Evolutionary conservation across 108 stramenopile species (phyloP).

Genomic region (Skeletonema marinoi): DNA sequence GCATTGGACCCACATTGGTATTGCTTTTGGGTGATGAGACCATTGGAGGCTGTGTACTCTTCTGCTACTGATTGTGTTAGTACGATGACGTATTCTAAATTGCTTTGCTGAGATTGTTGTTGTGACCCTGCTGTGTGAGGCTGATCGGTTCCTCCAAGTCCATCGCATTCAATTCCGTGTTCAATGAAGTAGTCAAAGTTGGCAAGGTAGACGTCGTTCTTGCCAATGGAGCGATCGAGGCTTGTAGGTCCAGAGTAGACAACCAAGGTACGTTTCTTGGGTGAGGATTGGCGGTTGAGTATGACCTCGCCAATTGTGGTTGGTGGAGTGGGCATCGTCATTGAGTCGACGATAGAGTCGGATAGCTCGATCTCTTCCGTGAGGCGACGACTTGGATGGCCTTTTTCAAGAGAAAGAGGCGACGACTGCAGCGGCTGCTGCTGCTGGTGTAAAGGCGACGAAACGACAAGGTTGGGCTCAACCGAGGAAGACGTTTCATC

Average conservation of each 20-base stretch:
- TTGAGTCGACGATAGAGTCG: not conserved
- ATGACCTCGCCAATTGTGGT: constrained; percentile 18
- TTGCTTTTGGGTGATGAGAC: constrained; percentile 28
- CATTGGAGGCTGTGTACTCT: constrained; percentile 23
- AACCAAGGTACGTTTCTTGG: constrained; percentile 47
- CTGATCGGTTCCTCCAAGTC: constrained; percentile 18
- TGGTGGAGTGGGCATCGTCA: not conserved
- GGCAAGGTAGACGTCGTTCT: constrained; percentile 55
- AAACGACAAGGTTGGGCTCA: not conserved
- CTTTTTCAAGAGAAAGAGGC: not conserved
- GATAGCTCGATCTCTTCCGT: not conserved
- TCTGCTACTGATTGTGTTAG: constrained; percentile 42
- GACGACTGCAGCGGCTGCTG: not conserved
- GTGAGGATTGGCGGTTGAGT: constrained; percentile 5
- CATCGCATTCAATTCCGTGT: constrained; percentile 52
- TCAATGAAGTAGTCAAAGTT: constrained; percentile 58
- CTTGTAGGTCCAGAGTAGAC: constrained; percentile 58
- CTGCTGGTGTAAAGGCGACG: not conserved
- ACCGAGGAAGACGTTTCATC: not conserved
- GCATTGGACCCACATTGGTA: constrained; percentile 17
- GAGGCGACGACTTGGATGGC: not conserved
- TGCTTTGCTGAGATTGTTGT: constrained; percentile 1
- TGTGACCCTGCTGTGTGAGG: not conserved
- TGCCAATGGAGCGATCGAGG: constrained; percentile 45
- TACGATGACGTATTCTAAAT: constrained; percentile 36